Percentiles rank a stretch among this genome's conserved stretches.
phyloP scores from a whole-genome alignment of 2,329 filamentous ascomycete species.

The Colletotrichum filicis region DNA sequence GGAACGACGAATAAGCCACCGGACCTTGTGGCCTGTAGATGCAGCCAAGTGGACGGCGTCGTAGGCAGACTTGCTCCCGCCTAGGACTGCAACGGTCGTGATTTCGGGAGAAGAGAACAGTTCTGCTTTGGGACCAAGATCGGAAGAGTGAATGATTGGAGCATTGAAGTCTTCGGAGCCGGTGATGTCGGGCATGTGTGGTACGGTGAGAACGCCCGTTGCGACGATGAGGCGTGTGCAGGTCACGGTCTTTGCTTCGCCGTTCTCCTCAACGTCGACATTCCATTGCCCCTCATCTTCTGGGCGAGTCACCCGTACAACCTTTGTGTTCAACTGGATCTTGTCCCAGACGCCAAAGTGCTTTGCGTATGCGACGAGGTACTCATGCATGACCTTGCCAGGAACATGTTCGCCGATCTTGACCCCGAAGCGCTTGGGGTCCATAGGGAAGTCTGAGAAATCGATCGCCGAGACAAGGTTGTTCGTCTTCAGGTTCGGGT shows the following conservation, averaged over 20 bases:
- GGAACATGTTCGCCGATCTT: slow-evolving; percentile 61
- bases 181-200: slow-evolving; percentile 63
- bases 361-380: slow-evolving; percentile 66
- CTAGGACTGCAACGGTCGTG: slow-evolving; percentile 63
- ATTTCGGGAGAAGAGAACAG: slow-evolving; percentile 46
- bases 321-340: slow-evolving; percentile 62
- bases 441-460: slow-evolving; percentile 49
- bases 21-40: slow-evolving; percentile 61
- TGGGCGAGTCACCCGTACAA: slow-evolving; percentile 57
- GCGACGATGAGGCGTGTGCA: slow-evolving; percentile 67
- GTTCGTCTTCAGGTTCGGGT: slow-evolving; percentile 55
- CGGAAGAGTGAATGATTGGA: slow-evolving; percentile 67
- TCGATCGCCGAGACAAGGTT: slow-evolving; percentile 53
- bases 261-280: slow-evolving; percentile 34
- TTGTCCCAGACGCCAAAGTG: slow-evolving; percentile 60
- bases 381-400: slow-evolving; percentile 64
- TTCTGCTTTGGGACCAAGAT: slow-evolving; percentile 53
- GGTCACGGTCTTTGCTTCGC: slow-evolving; percentile 35
- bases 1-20: slow-evolving; percentile 67
- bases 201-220: slow-evolving; percentile 68
- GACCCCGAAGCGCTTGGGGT: slow-evolving; percentile 42
- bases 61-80: slow-evolving; percentile 71
- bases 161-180: slow-evolving; percentile 61
- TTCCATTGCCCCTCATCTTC: slow-evolving; percentile 45
- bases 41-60: slow-evolving; percentile 71